Conservation (phyloP, 2,329 filamentous ascomycete species). For the Ilyonectria destructans region DNA sequence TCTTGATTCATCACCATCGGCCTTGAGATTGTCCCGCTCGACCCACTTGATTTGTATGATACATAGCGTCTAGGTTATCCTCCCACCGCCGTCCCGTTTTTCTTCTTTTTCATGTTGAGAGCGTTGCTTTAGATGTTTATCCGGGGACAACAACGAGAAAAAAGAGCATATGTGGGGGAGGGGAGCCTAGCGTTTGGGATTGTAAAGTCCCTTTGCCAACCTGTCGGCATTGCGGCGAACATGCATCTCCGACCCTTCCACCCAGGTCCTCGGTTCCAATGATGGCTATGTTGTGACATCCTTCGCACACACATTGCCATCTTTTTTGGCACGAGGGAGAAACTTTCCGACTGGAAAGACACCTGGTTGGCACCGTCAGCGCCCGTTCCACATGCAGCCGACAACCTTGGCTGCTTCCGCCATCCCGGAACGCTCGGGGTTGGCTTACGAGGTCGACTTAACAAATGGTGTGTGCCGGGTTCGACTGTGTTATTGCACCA, state of each 20-base stretch:
- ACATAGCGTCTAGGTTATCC: slow-evolving; percentile 23
- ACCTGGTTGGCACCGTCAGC: slow-evolving; percentile 25
- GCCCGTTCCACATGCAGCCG: slow-evolving; percentile 16
- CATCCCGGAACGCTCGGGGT: slow-evolving; percentile 41
- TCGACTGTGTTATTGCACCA: not conserved
- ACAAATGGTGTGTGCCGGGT: slow-evolving; percentile 8
- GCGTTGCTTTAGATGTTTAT: not conserved
- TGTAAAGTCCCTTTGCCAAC: slow-evolving; percentile 1
- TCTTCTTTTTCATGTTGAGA: not conserved
- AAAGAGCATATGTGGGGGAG: not conserved
- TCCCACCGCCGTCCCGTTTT: not conserved
- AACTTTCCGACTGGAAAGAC: slow-evolving; percentile 22
- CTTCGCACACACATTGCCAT: not conserved
- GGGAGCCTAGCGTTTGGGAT: not conserved
- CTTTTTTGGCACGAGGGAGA: slow-evolving; percentile 7
- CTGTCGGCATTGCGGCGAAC: slow-evolving; percentile 14
- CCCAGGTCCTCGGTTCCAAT: slow-evolving; percentile 24
- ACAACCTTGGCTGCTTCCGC: slow-evolving; percentile 21
- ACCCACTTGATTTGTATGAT: slow-evolving; percentile 26
- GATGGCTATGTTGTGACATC: not conserved
- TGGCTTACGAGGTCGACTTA: slow-evolving; percentile 36
- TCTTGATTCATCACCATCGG: slow-evolving; percentile 46
- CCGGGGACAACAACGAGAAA: not conserved
- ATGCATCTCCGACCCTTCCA: slow-evolving; percentile 1
- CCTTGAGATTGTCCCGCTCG: slow-evolving; percentile 32